Conservation (phyloP, 1,284 basidiomycete genomes). For the Xerocomus minutiporus region DNA sequence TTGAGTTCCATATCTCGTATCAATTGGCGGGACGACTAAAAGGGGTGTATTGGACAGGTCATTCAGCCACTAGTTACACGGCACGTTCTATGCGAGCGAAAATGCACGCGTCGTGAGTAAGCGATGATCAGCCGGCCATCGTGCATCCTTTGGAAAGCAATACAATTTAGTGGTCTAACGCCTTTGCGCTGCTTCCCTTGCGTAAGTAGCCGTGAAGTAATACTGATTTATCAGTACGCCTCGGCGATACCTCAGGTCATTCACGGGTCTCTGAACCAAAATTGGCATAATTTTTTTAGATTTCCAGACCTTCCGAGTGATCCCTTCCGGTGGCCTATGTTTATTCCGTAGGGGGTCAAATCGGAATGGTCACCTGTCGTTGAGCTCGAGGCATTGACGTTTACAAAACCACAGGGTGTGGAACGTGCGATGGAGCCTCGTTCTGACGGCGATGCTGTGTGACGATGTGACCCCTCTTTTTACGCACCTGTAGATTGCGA, state of each 20-base stretch:
- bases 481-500: background rate
- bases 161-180: background rate
- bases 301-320: conserved; percentile 1
- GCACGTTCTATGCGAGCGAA: conserved; percentile 9
- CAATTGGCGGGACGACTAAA: conserved; percentile 6
- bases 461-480: background rate
- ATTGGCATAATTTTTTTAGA: conserved; percentile 2
- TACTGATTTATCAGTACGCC: conserved; percentile 4
- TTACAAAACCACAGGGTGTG: background rate
- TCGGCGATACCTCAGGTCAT: conserved; percentile 15
- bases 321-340: conserved; percentile 4
- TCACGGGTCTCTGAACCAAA: conserved; percentile 3
- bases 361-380: background rate
- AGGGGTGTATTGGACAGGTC: conserved; percentile 7
- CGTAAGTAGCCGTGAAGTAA: conserved; percentile 4
- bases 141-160: background rate
- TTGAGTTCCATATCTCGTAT: conserved; percentile 15
- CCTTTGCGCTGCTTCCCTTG: conserved; percentile 7
- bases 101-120: conserved; percentile 8
- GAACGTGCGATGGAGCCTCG: background rate
- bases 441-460: background rate
- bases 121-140: conserved; percentile 5
- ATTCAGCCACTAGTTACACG: conserved; percentile 4
- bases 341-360: conserved; percentile 4
- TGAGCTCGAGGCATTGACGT: background rate